Conservation (phyloP, 768 basidiomycete genomes). For the Calvatia gigantea region DNA sequence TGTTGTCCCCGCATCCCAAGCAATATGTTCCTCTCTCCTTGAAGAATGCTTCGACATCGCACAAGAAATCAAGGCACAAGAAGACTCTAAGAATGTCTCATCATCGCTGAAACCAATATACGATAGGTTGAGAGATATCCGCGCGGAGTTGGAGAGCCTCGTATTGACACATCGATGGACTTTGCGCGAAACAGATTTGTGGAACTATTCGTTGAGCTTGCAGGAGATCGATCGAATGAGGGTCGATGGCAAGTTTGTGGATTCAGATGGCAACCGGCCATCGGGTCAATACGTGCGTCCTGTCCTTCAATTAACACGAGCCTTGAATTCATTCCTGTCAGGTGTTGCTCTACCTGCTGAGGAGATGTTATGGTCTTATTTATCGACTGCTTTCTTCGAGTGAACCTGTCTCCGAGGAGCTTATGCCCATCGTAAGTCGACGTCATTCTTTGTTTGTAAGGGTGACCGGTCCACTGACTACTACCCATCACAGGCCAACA, state of each 20-base stretch:
- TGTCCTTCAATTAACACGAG: neutral
- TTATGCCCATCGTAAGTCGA: constrained; percentile 82
- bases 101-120: constrained; percentile 88
- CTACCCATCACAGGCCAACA: constrained; percentile 69
- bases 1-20: constrained; percentile 87
- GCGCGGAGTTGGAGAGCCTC: constrained; percentile 85
- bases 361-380: constrained; percentile 95
- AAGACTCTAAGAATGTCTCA: constrained; percentile 86
- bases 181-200: constrained; percentile 88
- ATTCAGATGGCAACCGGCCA: constrained; percentile 87
- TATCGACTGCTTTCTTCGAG: constrained; percentile 91
- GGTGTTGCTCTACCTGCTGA: constrained; percentile 89
- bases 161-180: constrained; percentile 97
- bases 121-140: constrained; percentile 84
- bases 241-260: constrained; percentile 95
- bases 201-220: constrained; percentile 89
- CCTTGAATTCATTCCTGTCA: constrained; percentile 26
- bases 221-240: constrained; percentile 98
- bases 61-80: constrained; percentile 92
- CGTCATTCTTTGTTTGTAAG: neutral
- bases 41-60: constrained; percentile 96
- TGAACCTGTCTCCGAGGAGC: constrained; percentile 96
- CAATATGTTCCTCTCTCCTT: constrained; percentile 84
- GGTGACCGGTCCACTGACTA: neutral
- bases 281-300: constrained; percentile 88